These are phyloP conservation scores for Agaricus blazei DNA, from an alignment of 768 basidiomycete genomes.

Conservation along the genomic window DNA sequence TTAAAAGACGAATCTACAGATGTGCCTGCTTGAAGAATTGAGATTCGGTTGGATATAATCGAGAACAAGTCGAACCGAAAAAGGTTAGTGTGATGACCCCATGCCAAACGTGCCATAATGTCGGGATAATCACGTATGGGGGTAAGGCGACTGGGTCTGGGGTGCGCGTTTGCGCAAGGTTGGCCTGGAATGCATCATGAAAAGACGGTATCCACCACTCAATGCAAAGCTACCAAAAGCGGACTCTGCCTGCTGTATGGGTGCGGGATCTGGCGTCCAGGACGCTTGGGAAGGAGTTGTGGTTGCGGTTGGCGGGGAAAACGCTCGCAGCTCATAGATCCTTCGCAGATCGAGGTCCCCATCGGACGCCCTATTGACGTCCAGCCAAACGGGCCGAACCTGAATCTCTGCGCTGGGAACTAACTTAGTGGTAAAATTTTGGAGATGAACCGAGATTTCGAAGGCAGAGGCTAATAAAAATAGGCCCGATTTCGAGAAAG, in stretches of 20 bases:
- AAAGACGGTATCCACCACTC: neutral
- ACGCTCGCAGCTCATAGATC: neutral
- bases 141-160: constrained; percentile 4
- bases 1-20: constrained; percentile 32
- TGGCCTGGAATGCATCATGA: constrained; percentile 1
- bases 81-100: constrained; percentile 32
- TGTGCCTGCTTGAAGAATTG: constrained; percentile 34
- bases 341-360: neutral
- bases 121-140: constrained; percentile 17
- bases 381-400: neutral
- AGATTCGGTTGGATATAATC: constrained; percentile 29
- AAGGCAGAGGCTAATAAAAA: constrained; percentile 2
- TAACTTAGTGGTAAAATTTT: constrained; percentile 2
- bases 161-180: neutral
- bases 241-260: neutral
- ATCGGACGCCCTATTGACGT: neutral
- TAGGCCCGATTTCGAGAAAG: constrained; percentile 2
- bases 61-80: constrained; percentile 30
- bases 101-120: constrained; percentile 30
- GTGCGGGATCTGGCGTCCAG: too few species aligned
- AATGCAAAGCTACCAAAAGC: neutral
- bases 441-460: constrained; percentile 5
- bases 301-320: neutral
- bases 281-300: too few species aligned
- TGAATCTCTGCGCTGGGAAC: neutral